Conservation (phyloP, 2,329 filamentous ascomycete genomes). For the Penicillium digitatum region DNA sequence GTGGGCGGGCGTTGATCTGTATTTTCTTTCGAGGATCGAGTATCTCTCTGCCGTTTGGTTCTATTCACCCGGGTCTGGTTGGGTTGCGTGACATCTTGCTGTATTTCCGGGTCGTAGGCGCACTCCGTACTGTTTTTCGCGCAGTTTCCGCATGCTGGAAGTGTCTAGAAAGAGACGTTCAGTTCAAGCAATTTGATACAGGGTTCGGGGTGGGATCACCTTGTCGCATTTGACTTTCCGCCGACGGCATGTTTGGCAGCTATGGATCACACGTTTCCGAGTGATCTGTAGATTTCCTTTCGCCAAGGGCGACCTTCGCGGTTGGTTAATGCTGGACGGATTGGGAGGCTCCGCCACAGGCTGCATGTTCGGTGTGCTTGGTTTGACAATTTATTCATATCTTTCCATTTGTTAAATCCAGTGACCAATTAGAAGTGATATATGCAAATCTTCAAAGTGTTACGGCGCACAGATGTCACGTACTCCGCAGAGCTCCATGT, state of each 20-base stretch:
- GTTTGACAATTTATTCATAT: background rate
- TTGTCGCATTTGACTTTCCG: constrained; percentile 50
- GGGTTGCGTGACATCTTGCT: constrained; percentile 19
- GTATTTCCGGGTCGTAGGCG: constrained; percentile 37
- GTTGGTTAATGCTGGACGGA: background rate
- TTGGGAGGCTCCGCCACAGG: background rate
- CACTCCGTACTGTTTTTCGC: constrained; percentile 43
- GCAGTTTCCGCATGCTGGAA: constrained; percentile 47
- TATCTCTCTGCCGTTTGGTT: constrained; percentile 36
- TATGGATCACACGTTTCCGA: constrained; percentile 47
- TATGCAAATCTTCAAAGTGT: background rate
- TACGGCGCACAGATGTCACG: background rate
- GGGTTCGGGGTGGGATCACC: constrained; percentile 1
- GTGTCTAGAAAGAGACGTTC: constrained; percentile 28
- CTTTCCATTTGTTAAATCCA: background rate
- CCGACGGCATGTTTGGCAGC: constrained; percentile 45
- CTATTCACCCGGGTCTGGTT: constrained; percentile 26
- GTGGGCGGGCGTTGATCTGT: background rate
- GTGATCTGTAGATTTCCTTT: constrained; percentile 39
- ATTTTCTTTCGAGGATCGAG: background rate
- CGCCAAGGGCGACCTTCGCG: background rate
- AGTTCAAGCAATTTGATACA: background rate
- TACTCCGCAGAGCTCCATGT: background rate
- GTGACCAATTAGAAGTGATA: background rate
- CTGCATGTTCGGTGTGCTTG: background rate